A percentile compares a stretch with the other conserved stretches of the same genome.
These are phyloP conservation scores for Salix dunnii DNA, from an alignment of 345 rosid genomes.

Conservation along the genomic window DNA sequence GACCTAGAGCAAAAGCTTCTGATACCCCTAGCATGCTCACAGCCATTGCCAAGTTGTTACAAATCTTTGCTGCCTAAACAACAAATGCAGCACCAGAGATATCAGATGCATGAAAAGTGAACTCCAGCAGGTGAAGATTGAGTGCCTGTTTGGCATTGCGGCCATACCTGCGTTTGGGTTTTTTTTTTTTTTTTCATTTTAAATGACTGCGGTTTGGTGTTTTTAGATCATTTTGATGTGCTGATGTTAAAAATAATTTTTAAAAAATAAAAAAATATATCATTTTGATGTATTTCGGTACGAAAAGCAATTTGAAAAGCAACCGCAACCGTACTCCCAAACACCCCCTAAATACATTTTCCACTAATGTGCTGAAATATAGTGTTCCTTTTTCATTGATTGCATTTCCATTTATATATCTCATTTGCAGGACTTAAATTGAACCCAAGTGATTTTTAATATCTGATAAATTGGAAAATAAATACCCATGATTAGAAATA, in stretches of 20 bases:
- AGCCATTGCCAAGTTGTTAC: slow-evolving; percentile 92
- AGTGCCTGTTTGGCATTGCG: too few relatives aligned
- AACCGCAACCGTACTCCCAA: too few relatives aligned
- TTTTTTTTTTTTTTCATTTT: too few relatives aligned
- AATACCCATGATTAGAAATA: background rate
- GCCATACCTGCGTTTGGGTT: too few relatives aligned
- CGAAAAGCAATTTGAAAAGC: too few relatives aligned
- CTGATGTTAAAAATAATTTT: too few relatives aligned
- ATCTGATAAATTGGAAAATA: background rate
- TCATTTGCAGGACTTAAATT: background rate
- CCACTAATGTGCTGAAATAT: background rate
- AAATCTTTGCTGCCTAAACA: slow-evolving; percentile 82
- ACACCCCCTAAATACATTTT: too few relatives aligned
- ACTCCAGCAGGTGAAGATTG: background rate
- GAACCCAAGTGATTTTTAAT: background rate
- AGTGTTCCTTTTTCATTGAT: background rate
- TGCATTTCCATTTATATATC: background rate
- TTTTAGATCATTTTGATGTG: too few relatives aligned
- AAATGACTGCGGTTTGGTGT: too few relatives aligned
- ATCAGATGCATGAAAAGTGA: slow-evolving; percentile 3
- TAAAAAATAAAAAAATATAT: too few relatives aligned
- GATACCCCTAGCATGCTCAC: slow-evolving; percentile 92
- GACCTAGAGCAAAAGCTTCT: slow-evolving; percentile 92
- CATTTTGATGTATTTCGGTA: too few relatives aligned
- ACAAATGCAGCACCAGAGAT: slow-evolving; percentile 9